Evolutionary conservation across 495 filamentous ascomycete species (phyloP), one percentile per base, ranked within the genome.

Genomic region (Cryomyces antarcticus): DNA sequence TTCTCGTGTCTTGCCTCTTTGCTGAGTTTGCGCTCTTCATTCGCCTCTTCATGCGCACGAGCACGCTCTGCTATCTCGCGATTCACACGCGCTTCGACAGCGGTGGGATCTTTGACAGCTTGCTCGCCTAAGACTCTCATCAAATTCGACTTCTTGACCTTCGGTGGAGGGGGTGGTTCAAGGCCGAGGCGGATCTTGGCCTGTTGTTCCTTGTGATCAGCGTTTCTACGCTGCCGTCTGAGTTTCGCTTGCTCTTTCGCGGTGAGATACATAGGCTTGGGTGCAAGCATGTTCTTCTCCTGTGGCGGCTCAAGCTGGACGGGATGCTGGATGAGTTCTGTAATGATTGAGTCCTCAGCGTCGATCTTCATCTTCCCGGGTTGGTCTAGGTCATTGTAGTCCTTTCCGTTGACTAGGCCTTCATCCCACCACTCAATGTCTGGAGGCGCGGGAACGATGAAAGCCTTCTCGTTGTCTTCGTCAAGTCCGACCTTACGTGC

Each of bases 341-440:
- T 94, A 38, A 99, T 72, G 47, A 94, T 88, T 17, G 77, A 78
- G 53, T 95, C 86, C 13, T 72, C 61, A 0, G 75, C 73, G 31
- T 77, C 69, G 42, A 96, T 72, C 56, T 89, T 89, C 40, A 93
- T 64, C 2, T 64, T 66, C 38, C 67, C 64, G 10, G 75, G 65
- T 7, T 72, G 60, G 13, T 77, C 72, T 47, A 89, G 70, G 43
- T 69, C 68, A 45, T 73, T 64, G 58, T 95, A 95, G 43, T 71
- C 75, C 33, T 69, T 69, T 12, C 77, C 81, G 36, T 76, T 70
- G 27, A 94, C 68, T 5, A 96, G 61, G 2, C 72, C 78, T 61
- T 95, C 86, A 50, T 99, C 89, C 92, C 92, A 96, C 92, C 92
- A 99, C 60, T 99, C 89, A 35, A 95, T 68, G 13, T 80, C 78